These are phyloP conservation scores for Cryptococcus sp. DNA, from an alignment of 1,284 basidiomycete species.

Conservation along the genomic window DNA sequence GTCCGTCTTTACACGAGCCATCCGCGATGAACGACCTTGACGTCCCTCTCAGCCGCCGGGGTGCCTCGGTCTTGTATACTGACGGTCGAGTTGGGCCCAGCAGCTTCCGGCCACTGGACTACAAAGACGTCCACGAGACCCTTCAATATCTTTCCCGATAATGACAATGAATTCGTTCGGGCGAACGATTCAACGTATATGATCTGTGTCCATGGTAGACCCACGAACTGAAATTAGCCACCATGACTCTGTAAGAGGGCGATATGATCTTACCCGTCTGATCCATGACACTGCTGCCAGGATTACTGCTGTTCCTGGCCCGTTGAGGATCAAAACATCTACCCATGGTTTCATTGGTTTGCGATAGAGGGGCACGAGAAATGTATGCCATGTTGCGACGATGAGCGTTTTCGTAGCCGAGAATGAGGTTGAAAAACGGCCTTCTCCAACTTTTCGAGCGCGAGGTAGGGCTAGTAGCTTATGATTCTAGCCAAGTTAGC, in stretches of 20 bases:
- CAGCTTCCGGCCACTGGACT: slow-evolving; percentile 75
- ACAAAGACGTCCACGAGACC: slow-evolving; percentile 80
- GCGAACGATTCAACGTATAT: slow-evolving; percentile 96
- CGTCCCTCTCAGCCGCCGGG: not conserved
- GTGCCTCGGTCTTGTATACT: not conserved
- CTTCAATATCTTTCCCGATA: slow-evolving; percentile 77
- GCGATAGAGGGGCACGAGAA: slow-evolving; percentile 52
- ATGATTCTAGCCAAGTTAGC: slow-evolving; percentile 14
- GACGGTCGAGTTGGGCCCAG: slow-evolving; percentile 21
- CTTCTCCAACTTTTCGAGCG: slow-evolving; percentile 77
- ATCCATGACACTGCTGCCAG: slow-evolving; percentile 69
- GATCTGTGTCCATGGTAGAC: slow-evolving; percentile 64
- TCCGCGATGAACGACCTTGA: slow-evolving; percentile 11
- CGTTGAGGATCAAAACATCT: slow-evolving; percentile 84
- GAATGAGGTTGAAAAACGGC: slow-evolving; percentile 62
- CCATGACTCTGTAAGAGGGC: not conserved
- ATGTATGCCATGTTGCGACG: slow-evolving; percentile 57
- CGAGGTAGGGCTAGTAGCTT: slow-evolving; percentile 67
- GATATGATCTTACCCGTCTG: slow-evolving; percentile 59
- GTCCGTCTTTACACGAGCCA: slow-evolving; percentile 13
- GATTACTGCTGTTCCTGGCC: slow-evolving; percentile 88
- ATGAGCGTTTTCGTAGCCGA: slow-evolving; percentile 62
- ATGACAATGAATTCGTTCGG: slow-evolving; percentile 72
- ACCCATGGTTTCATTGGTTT: slow-evolving; percentile 52
- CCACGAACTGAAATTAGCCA: slow-evolving; percentile 59